Conservation (phyloP, 2,329 filamentous ascomycete genomes). For the Aspergillus vadensis region DNA sequence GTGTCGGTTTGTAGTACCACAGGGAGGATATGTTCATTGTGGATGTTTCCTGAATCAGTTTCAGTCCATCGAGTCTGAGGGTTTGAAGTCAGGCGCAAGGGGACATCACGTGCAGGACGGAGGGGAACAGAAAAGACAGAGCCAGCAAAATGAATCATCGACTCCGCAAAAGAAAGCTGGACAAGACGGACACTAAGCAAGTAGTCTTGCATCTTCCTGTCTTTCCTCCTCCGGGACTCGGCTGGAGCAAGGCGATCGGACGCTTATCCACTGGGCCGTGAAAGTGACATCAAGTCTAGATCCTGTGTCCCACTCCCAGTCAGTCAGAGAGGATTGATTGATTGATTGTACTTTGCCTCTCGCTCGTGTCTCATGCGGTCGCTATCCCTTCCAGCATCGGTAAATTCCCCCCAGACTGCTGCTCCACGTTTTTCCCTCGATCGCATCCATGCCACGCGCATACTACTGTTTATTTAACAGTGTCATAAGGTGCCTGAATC, state of each 20-base stretch:
- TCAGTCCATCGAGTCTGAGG: too few relatives aligned
- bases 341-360: too few relatives aligned
- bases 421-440: neutral
- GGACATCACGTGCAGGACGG: neutral
- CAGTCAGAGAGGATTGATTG: too few relatives aligned
- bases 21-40: too few relatives aligned
- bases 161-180: conserved; percentile 1
- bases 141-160: neutral
- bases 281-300: conserved; percentile 8
- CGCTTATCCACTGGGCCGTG: neutral
- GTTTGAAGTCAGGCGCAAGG: too few relatives aligned
- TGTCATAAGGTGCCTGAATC: neutral
- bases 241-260: neutral
- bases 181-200: neutral
- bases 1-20: too few relatives aligned
- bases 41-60: too few relatives aligned
- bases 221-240: neutral
- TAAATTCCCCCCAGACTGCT: too few relatives aligned
- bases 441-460: neutral
- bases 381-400: too few relatives aligned
- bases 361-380: too few relatives aligned
- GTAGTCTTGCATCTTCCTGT: neutral
- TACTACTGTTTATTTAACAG: neutral
- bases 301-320: neutral
- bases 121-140: neutral